Evolutionary conservation across 257 asterid genomes (phyloP).

Genomic region (Solanum dulcamara): DNA sequence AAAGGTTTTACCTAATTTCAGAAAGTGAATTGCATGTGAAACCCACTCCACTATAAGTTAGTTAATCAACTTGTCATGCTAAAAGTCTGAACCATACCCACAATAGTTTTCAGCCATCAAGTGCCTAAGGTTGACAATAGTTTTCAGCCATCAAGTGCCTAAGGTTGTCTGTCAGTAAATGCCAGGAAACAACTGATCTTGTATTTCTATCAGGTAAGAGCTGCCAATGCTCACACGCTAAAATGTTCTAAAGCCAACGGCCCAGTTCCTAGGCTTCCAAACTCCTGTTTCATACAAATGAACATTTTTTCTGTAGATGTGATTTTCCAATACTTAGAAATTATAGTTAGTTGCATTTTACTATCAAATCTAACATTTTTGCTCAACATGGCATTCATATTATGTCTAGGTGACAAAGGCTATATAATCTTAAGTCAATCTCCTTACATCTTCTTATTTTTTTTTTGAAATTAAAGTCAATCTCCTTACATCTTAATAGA

Average conservation of each 20-base stretch:
- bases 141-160: no score
- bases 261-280: neutral
- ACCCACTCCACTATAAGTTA: neutral
- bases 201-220: neutral
- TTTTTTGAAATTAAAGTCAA: no score
- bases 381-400: neutral
- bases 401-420: neutral
- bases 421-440: neutral
- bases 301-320: neutral
- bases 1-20: neutral
- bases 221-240: neutral
- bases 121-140: no score
- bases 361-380: no score
- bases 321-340: neutral
- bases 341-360: neutral
- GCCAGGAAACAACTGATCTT: neutral
- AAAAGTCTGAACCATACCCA: neutral
- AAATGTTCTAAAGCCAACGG: neutral
- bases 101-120: no score
- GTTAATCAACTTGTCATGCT: neutral
- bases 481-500: neutral
- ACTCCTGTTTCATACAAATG: neutral
- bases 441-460: no score
- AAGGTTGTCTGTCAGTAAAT: neutral
- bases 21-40: neutral